A percentile compares a stretch with the other conserved stretches of the same genome.
phyloP scores from a whole-genome alignment of 805 yeast species.

The Lachancea kluyveri region DNA sequence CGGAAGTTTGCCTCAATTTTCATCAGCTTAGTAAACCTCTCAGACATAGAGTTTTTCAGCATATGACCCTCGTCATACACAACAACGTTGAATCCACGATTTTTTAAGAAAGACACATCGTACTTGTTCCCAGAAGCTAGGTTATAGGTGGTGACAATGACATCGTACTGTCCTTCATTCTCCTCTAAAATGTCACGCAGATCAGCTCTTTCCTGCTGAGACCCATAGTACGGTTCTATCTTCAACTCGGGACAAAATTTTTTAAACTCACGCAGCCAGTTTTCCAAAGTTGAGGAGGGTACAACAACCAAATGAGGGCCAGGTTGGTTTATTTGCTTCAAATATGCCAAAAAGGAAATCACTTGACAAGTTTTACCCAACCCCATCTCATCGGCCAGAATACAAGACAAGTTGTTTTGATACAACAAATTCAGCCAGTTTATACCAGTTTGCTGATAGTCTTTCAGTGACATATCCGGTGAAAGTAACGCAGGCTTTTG shows the following conservation, averaged over 20 bases:
- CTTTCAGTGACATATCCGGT: slow-evolving; percentile 61
- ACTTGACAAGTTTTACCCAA: slow-evolving; percentile 96
- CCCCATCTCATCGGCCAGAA: slow-evolving; percentile 98
- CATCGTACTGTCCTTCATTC: slow-evolving; percentile 60
- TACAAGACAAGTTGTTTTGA: slow-evolving; percentile 76
- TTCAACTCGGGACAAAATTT: slow-evolving; percentile 77
- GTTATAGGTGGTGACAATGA: slow-evolving; percentile 89
- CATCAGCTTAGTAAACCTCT: slow-evolving; percentile 84
- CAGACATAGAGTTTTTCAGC: slow-evolving; percentile 84
- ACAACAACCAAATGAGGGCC: slow-evolving; percentile 94
- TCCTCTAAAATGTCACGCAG: slow-evolving; percentile 62
- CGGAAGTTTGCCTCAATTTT: slow-evolving; percentile 77
- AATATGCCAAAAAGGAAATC: slow-evolving; percentile 80
- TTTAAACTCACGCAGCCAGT: slow-evolving; percentile 92
- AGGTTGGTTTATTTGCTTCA: slow-evolving; percentile 51
- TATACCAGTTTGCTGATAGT: slow-evolving; percentile 94
- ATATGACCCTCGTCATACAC: slow-evolving; percentile 98
- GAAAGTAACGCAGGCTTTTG: slow-evolving; percentile 68
- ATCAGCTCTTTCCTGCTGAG: slow-evolving; percentile 77
- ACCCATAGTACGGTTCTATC: slow-evolving; percentile 93
- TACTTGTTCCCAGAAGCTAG: slow-evolving; percentile 81
- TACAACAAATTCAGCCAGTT: slow-evolving; percentile 88
- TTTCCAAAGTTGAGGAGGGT: slow-evolving; percentile 93
- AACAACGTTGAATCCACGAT: slow-evolving; percentile 73
- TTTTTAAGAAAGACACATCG: slow-evolving; percentile 73